Evolutionary conservation across 306 rosid species (phyloP).

Genomic region (Medicago arabica): DNA sequence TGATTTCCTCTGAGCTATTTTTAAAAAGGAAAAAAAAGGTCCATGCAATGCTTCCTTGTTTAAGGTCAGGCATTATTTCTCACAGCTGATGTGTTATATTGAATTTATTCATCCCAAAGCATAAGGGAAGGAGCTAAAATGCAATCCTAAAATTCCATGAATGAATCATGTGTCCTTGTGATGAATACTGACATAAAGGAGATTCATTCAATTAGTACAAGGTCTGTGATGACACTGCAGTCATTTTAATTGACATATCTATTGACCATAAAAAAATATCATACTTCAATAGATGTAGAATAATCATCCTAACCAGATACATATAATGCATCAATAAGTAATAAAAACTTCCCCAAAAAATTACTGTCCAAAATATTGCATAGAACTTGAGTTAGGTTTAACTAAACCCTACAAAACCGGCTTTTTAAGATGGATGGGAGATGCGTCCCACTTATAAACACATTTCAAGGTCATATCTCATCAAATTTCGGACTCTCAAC

Average conservation of each 20-base stretch:
- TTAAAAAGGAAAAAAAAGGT: not conserved
- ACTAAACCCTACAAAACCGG: not conserved
- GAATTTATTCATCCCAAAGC: constrained; percentile 13
- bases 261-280: not conserved
- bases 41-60: constrained; percentile 27
- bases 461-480: not conserved
- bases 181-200: constrained; percentile 4
- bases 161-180: constrained; percentile 1
- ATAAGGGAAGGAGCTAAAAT: constrained; percentile 10
- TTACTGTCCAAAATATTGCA: not conserved
- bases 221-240: constrained; percentile 2
- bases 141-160: not conserved
- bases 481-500: not conserved
- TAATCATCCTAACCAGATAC: constrained; percentile 18
- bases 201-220: constrained; percentile 1
- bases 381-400: not conserved
- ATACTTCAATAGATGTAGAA: constrained; percentile 1
- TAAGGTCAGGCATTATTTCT: constrained; percentile 14
- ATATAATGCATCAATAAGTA: constrained; percentile 12
- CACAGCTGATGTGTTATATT: not conserved
- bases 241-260: constrained; percentile 24
- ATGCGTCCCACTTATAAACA: not conserved
- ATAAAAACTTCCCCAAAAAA: constrained; percentile 5
- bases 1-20: not conserved
- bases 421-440: not conserved